Conservation (phyloP, 2,329 filamentous ascomycete genomes). For the Drechslerella coelobrocha region DNA sequence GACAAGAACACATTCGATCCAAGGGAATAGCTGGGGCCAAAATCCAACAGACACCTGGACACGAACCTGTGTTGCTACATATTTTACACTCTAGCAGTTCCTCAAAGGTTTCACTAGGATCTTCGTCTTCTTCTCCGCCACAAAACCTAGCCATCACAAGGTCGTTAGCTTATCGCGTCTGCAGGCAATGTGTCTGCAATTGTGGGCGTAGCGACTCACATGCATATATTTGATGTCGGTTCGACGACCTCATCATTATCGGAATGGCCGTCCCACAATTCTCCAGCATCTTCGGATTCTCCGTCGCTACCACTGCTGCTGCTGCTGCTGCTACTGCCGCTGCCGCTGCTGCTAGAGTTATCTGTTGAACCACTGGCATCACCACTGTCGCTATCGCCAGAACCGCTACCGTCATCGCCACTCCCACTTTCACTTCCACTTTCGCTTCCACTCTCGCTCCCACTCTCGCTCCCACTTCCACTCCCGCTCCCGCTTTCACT, state of each 20-base stretch:
- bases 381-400: conserved; percentile 27
- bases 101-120: conserved; percentile 81
- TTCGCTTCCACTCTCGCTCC: conserved; percentile 26
- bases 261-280: conserved; percentile 42
- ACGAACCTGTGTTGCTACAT: conserved; percentile 70
- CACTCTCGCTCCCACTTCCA: conserved; percentile 12
- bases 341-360: too few relatives aligned
- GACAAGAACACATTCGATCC: conserved; percentile 29
- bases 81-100: conserved; percentile 75
- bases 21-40: neutral
- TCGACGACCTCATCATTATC: conserved; percentile 30
- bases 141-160: conserved; percentile 70
- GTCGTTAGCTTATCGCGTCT: neutral
- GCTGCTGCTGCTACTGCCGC: conserved; percentile 5
- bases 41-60: conserved; percentile 69
- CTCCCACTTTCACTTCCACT: conserved; percentile 23
- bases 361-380: too few relatives aligned
- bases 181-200: neutral
- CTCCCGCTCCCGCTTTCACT: conserved; percentile 28
- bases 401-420: conserved; percentile 31
- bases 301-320: conserved; percentile 32
- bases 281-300: conserved; percentile 26
- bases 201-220: conserved; percentile 20
- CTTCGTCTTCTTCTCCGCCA: conserved; percentile 79
- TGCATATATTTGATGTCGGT: conserved; percentile 20